Conservation (phyloP, 371 early-diverging fungal species). For the Vittaforma corneae region DNA sequence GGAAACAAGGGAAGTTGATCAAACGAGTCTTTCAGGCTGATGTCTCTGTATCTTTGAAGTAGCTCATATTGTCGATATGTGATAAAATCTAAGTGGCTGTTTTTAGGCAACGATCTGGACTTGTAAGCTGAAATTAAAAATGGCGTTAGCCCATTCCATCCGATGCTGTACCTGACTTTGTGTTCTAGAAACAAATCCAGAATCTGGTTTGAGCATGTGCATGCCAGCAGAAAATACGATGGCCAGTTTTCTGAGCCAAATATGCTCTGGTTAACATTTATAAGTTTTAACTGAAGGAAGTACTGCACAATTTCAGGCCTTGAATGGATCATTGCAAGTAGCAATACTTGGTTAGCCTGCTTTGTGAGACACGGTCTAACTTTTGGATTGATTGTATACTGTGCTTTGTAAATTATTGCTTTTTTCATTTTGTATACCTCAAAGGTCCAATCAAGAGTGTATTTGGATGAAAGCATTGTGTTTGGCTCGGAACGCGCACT, state of each 20-base stretch:
- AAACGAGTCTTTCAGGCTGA: slow-evolving; percentile 9
- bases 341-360: slow-evolving; percentile 41
- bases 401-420: slow-evolving; percentile 4
- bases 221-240: slow-evolving; percentile 42
- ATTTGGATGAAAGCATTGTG: background rate
- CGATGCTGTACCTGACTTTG: slow-evolving; percentile 5
- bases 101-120: background rate
- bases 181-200: slow-evolving; percentile 11
- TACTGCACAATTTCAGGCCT: slow-evolving; percentile 41
- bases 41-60: slow-evolving; percentile 11
- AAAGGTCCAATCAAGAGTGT: slow-evolving; percentile 15
- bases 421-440: slow-evolving; percentile 15
- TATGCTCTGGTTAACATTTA: slow-evolving; percentile 44
- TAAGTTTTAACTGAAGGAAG: slow-evolving; percentile 49
- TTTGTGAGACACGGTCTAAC: slow-evolving; percentile 1
- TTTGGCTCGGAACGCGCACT: background rate
- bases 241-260: slow-evolving; percentile 40
- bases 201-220: slow-evolving; percentile 25
- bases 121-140: slow-evolving; percentile 18
- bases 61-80: slow-evolving; percentile 27
- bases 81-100: slow-evolving; percentile 27
- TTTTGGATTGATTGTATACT: background rate
- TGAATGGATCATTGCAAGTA: slow-evolving; percentile 49
- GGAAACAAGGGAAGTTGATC: slow-evolving; percentile 38
- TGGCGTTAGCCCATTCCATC: slow-evolving; percentile 44